Evolutionary conservation across 176 grass and related monocot genomes (phyloP).

Genomic region (Saccharum officinarum): DNA sequence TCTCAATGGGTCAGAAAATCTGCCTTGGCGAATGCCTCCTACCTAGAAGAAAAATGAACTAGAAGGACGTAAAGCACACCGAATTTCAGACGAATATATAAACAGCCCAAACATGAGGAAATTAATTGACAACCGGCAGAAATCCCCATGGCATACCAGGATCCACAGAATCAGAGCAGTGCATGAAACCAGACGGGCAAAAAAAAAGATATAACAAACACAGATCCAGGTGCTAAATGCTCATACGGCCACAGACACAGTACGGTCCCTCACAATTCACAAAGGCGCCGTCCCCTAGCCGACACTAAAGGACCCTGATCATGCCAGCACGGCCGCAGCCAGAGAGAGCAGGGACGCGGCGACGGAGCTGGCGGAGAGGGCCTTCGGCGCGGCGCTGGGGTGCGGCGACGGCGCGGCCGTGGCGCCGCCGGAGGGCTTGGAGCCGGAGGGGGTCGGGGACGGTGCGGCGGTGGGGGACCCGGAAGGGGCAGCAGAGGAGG

Average conservation of each 20-base stretch:
- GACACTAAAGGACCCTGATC: slow-evolving; percentile 14
- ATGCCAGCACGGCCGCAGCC: slow-evolving; percentile 24
- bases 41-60: no score
- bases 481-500: slow-evolving; percentile 67
- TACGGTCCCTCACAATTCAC: slow-evolving; percentile 29
- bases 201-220: background rate
- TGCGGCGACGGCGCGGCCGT: slow-evolving; percentile 34
- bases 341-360: slow-evolving; percentile 23
- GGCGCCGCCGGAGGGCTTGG: background rate
- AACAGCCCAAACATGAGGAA: background rate
- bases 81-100: background rate
- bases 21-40: no score
- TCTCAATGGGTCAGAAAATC: no score
- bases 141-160: slow-evolving; percentile 1
- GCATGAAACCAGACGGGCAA: background rate
- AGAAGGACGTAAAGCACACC: no score
- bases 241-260: slow-evolving; percentile 20
- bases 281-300: slow-evolving; percentile 7
- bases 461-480: slow-evolving; percentile 32
- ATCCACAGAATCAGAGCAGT: background rate
- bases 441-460: background rate
- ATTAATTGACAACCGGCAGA: slow-evolving; percentile 5
- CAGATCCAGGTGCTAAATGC: slow-evolving; percentile 19
- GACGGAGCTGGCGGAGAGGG: background rate
- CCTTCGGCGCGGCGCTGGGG: slow-evolving; percentile 18